Base-by-base conservation (phyloP, 352 stramenopile genomes). In the Sclerospora graminicola region DNA sequence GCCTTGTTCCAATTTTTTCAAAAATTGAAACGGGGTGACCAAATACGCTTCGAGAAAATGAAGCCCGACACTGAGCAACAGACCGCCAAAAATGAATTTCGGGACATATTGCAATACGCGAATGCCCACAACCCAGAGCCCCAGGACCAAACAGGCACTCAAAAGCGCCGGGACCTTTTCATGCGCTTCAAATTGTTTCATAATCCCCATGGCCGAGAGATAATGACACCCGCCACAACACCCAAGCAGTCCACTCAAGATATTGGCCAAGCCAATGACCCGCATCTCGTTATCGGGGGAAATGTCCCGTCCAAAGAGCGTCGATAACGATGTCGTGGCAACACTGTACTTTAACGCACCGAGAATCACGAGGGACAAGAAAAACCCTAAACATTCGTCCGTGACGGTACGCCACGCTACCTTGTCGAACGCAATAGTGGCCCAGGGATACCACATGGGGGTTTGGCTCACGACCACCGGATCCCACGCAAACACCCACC, bases 41-140 rank as follows among this genome's bases (percentile, higher is more conserved):
- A 90, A 65, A 35, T 90, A 90, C 2, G 76, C 78, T 40, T 88
- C 73, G 1, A 90, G 32, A 39, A 90, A 90, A 23, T 90, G 79
- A 4, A 88, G 40, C 0, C 73, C 79, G 6, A 90, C 76, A 44
- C 70, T 85, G 7, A 90, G 51, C 8, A 90, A 50, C 8, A 90
- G 43, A 0, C 79, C 79, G 0, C 79, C 79, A 45, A 88, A 90
- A 11, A 90, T 75, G 44, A 90, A 89, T 47, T 89, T 90, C 0
- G 79, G 79, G 9, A 90, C 72, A 23, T 68, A 84, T 41, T 89
- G 70, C 8, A 90, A 51, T 54, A 71, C 50, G 5, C 59, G 59
- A 33, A 90, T 85, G 5, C 79, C 79, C 2, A 69, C 48, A 20
- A 69, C 60, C 79, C 79, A 90, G 9, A 90, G 48, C 23, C 63